phyloP scores from a whole-genome alignment of 1,139 yeast species.

The Yamadazyma songkhlaensis region DNA sequence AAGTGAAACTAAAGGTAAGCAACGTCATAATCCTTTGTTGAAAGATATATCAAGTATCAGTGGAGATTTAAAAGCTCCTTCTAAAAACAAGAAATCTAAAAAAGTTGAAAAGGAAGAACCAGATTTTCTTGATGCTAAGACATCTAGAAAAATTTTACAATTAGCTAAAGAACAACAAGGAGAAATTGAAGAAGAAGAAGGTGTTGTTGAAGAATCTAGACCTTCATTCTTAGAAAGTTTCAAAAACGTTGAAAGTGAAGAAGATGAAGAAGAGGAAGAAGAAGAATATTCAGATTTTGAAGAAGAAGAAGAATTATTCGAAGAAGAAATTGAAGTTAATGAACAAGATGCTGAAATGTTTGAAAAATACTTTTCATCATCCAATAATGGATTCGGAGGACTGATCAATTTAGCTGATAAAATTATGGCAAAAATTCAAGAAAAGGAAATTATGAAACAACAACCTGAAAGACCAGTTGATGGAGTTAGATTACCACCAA shows the following conservation, averaged over 20 bases:
- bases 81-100: conserved; percentile 17
- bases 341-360: conserved; percentile 71
- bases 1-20: conserved; percentile 46
- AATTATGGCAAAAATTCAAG: conserved; percentile 83
- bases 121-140: conserved; percentile 71
- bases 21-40: conserved; percentile 73
- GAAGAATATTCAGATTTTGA: conserved; percentile 49
- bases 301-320: conserved; percentile 33
- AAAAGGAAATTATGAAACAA: conserved; percentile 50
- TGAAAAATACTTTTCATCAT: conserved; percentile 56
- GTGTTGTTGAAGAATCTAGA: conserved; percentile 9
- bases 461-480: conserved; percentile 29
- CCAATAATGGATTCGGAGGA: conserved; percentile 28
- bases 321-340: conserved; percentile 61
- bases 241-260: conserved; percentile 25
- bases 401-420: conserved; percentile 82
- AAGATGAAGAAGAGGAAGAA: conserved; percentile 16
- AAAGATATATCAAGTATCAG: conserved; percentile 71
- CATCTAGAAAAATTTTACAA: conserved; percentile 82
- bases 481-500: conserved; percentile 84
- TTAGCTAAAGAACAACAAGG: conserved; percentile 92
- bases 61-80: conserved; percentile 58
- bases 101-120: conserved; percentile 38
- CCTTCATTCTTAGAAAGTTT: conserved; percentile 23
- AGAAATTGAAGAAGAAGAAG: conserved; percentile 70